Conservation (phyloP, 192 early-diverging fungal genomes). For the Backusella circina region DNA sequence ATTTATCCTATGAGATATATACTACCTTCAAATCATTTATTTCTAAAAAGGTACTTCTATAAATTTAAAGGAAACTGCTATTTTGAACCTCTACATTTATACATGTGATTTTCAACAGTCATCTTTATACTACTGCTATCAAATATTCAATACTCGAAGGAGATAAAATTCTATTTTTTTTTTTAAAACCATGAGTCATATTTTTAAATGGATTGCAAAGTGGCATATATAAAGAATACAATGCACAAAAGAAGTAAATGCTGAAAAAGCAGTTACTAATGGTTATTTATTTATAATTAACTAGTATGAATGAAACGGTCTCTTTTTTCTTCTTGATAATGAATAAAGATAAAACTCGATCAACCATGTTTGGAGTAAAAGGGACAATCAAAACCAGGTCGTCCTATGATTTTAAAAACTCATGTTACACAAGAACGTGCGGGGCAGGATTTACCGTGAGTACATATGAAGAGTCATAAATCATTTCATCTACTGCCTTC, state of each 20-base stretch:
- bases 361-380: neutral
- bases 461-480: neutral
- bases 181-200: neutral
- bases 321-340: neutral
- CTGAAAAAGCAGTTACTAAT: neutral
- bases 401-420: neutral
- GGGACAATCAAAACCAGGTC: neutral
- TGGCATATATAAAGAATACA: neutral
- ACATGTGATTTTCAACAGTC: neutral
- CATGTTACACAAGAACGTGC: neutral
- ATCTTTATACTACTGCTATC: neutral
- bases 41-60: neutral
- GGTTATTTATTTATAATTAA: neutral
- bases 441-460: neutral
- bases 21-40: neutral
- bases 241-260: neutral
- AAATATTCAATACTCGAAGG: neutral
- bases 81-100: neutral
- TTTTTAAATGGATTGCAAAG: neutral
- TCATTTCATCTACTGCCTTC: neutral
- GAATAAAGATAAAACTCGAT: neutral
- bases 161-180: neutral
- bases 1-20: neutral
- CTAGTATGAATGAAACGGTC: neutral
- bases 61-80: neutral